Conservation (phyloP, 768 basidiomycete species). For the Suillus occidentalis region DNA sequence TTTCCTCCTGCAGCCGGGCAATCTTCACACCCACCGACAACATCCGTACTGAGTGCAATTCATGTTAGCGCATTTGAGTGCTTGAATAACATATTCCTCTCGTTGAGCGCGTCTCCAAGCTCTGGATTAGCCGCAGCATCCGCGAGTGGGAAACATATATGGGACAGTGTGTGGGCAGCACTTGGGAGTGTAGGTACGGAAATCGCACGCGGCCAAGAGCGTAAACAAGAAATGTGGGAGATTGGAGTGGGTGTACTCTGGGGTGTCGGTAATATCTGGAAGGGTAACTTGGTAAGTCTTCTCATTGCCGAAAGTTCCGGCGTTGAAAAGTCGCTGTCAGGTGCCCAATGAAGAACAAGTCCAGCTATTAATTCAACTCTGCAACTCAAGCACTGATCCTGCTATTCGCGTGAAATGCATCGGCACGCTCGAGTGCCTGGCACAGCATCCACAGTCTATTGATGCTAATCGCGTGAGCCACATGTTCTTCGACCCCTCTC, state of each 20-base stretch:
- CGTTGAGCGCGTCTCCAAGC: slow-evolving; percentile 54
- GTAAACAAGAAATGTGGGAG: slow-evolving; percentile 74
- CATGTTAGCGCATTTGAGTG: slow-evolving; percentile 88
- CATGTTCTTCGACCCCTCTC: slow-evolving; percentile 25
- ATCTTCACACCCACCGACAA: slow-evolving; percentile 85
- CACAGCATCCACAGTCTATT: slow-evolving; percentile 62
- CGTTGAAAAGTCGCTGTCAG: slow-evolving; percentile 30
- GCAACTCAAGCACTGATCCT: slow-evolving; percentile 53
- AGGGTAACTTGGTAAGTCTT: slow-evolving; percentile 57
- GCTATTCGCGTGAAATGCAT: slow-evolving; percentile 72
- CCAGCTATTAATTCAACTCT: slow-evolving; percentile 64
- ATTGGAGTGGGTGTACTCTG: slow-evolving; percentile 81
- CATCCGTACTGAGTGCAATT: slow-evolving; percentile 78
- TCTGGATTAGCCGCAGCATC: slow-evolving; percentile 43
- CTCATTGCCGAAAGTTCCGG: slow-evolving; percentile 12
- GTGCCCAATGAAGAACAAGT: slow-evolving; percentile 61
- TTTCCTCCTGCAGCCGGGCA: slow-evolving; percentile 71
- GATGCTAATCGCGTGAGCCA: slow-evolving; percentile 51
- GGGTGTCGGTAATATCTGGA: slow-evolving; percentile 82
- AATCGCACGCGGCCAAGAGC: slow-evolving; percentile 61
- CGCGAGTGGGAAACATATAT: slow-evolving; percentile 53
- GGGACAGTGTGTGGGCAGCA: slow-evolving; percentile 66
- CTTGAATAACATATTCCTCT: slow-evolving; percentile 85
- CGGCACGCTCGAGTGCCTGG: slow-evolving; percentile 83
- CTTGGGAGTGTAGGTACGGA: slow-evolving; percentile 61